Conservation (phyloP, 306 rosid species). For the Pterocarpus macrocarpus region DNA sequence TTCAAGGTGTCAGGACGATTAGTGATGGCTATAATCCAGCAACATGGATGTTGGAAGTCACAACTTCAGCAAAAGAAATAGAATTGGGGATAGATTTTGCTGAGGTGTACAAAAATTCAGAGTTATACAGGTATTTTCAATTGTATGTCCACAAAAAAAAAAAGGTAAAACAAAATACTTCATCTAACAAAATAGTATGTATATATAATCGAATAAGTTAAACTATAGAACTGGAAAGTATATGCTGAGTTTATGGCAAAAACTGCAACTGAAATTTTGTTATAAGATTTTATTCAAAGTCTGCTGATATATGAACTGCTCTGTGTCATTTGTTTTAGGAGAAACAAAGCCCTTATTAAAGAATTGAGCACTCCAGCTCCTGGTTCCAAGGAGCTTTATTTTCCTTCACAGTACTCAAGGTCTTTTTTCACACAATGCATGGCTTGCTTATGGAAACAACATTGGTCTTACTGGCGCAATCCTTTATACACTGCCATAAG, state of each 20-base stretch:
- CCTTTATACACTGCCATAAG: slow-evolving; percentile 51
- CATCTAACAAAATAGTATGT: no score
- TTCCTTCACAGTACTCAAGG: slow-evolving; percentile 54
- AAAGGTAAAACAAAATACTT: no score
- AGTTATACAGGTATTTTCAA: slow-evolving; percentile 48
- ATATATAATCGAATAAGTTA: not conserved
- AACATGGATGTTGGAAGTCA: slow-evolving; percentile 63
- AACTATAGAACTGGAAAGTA: not conserved
- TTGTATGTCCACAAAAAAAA: not conserved
- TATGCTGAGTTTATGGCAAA: not conserved
- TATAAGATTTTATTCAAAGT: not conserved
- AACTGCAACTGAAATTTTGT: not conserved
- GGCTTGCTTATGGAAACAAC: slow-evolving; percentile 70
- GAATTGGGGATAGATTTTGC: slow-evolving; percentile 53
- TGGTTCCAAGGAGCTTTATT: slow-evolving; percentile 53
- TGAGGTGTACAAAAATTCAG: slow-evolving; percentile 51
- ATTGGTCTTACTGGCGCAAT: slow-evolving; percentile 70
- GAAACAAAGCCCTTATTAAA: slow-evolving; percentile 54
- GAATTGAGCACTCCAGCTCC: slow-evolving; percentile 55
- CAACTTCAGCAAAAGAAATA: slow-evolving; percentile 46
- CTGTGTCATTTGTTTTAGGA: slow-evolving; percentile 51
- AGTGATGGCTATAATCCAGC: slow-evolving; percentile 58
- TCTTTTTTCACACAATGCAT: slow-evolving; percentile 54
- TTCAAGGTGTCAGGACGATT: slow-evolving; percentile 47
- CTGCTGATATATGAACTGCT: not conserved